Base-by-base conservation (phyloP, 2,329 filamentous ascomycete genomes). In the Monilinia fructigena region DNA sequence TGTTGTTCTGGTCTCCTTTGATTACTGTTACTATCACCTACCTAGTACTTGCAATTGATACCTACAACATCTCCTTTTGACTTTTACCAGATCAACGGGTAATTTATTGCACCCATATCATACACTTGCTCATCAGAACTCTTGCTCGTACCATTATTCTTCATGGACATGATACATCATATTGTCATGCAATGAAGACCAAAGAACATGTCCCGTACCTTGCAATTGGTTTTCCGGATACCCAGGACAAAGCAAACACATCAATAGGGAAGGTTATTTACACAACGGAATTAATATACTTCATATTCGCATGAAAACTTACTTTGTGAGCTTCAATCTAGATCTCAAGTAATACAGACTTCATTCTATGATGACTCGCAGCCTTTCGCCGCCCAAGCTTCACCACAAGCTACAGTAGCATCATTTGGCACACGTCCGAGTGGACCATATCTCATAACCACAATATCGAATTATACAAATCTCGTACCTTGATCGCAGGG, bases 391-490 rank as follows among this genome's bases (percentile, higher is more conserved):
- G 47, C 31, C 20, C 6, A 18, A 61, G 26, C n/a, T 54, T 48
- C 50, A 48, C n/a, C 14, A 38, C 53, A 14, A 40, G 31, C 54
- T 31, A 60, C 63, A 23, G 38, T 42, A 26, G 60, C 48, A 40
- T 47, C 55, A 56, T 65, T 38, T 65, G 67, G 63, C 50, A 10
- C 26, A 40, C n/a, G 52, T 65, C 61, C 62, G 61, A 66, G 70
- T 68, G 66, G 67, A 62, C 45, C n/a, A 65, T 12, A 55, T 38
- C 12, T 35, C 45, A 38, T 40, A 40, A 38, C 38, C 10, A 28
- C 18, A 67, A 66, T 65, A 67, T 72, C 70, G 65, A 73, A 70
- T 71, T 23, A 66, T 63, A 40, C 16, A 66, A 42, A 31, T 52
- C 8, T 45, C 47, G 68, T 72, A 64, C 69, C 71, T 73, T 68